Base-by-base conservation (phyloP, 164 flowering plant genomes). In the Protea cynaroides region DNA sequence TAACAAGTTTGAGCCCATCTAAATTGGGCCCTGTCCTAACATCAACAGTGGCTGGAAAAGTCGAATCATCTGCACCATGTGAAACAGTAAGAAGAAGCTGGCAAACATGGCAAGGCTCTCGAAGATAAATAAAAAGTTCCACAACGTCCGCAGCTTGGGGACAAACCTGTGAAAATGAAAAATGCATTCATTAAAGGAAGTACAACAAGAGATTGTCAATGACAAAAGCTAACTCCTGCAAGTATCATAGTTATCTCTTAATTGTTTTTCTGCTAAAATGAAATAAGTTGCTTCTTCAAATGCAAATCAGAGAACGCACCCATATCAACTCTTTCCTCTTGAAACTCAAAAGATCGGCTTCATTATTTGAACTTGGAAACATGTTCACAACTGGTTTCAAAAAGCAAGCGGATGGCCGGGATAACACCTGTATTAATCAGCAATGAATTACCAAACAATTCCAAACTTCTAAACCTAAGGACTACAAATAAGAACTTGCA, bases 81-180 rank as follows among this genome's bases (percentile, higher is more conserved):
- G 94, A 81, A 75, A 92, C 72, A 47, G 97, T 92, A 66, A 95
- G 88, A 73, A 95, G 96, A 76, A 95, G 96, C 82, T 95, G 95
- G 67, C 96, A 89, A 69, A 83, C 97, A 81, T 91, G 99, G 77
- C 97, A 89, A 69, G 99, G 99, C 85, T 91, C 97, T 56, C 83
- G 71, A 56, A 95, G 97, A 74, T 82, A 92, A 62, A 95, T 81
- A 67, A 88, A 83, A 66, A 95, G 77, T 75, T 95, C 97, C 74
- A 88, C 83, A 68, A 83, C 88, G 76, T 91, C 96, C n/a, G 94
- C 85, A 67, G 83, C 89, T 70, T 87, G 90, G 29, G 95, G 85
- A 64, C 85, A 89, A 71, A 94, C 89, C 98, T 93, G 86, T 61
- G 40, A 66, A 61, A 65, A 43, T 49, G 53, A n/a, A 68, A 18